Conservation (phyloP, 345 rosid species). For the Salix caprea region DNA sequence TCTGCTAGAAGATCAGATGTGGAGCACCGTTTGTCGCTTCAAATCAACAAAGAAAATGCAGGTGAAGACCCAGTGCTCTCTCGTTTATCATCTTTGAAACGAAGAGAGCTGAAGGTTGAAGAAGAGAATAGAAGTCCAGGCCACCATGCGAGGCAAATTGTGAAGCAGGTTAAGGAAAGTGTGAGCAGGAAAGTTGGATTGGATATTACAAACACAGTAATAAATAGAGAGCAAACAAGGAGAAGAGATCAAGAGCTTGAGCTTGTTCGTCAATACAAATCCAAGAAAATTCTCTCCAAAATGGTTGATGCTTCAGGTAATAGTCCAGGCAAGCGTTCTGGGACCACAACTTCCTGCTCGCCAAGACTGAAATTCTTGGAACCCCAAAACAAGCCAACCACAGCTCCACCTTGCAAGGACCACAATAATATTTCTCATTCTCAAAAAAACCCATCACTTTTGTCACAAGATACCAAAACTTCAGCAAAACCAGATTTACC, state of each 20-base stretch:
- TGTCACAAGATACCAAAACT: conserved; percentile 16
- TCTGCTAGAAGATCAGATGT: conserved; percentile 73
- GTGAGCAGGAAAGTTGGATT: conserved; percentile 58
- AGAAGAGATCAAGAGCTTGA: conserved; percentile 30
- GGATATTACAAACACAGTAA: conserved; percentile 72
- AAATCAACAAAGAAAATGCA: conserved; percentile 62
- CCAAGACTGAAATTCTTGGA: conserved; percentile 48
- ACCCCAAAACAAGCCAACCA: conserved; percentile 28
- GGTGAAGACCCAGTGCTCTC: conserved; percentile 38
- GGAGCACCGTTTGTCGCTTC: conserved; percentile 72
- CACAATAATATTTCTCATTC: conserved; percentile 14
- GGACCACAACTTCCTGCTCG: conserved; percentile 39
- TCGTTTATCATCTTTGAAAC: conserved; percentile 35
- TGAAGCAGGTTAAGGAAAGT: conserved; percentile 70
- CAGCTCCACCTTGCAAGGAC: conserved; percentile 10
- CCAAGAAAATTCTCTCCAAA: conserved; percentile 44
- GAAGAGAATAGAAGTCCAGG: conserved; percentile 62
- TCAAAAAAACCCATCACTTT: conserved; percentile 10
- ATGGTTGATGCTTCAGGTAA: conserved; percentile 22
- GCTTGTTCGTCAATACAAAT: conserved; percentile 28
- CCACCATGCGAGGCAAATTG: conserved; percentile 65
- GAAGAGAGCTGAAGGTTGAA: conserved; percentile 45
- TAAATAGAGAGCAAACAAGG: conserved; percentile 35
- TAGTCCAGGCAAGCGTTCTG: conserved; percentile 29
- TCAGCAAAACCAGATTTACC: not conserved